These are phyloP conservation scores for Corynascus novoguineensis DNA, from an alignment of 495 filamentous ascomycete species.

Conservation along the genomic window DNA sequence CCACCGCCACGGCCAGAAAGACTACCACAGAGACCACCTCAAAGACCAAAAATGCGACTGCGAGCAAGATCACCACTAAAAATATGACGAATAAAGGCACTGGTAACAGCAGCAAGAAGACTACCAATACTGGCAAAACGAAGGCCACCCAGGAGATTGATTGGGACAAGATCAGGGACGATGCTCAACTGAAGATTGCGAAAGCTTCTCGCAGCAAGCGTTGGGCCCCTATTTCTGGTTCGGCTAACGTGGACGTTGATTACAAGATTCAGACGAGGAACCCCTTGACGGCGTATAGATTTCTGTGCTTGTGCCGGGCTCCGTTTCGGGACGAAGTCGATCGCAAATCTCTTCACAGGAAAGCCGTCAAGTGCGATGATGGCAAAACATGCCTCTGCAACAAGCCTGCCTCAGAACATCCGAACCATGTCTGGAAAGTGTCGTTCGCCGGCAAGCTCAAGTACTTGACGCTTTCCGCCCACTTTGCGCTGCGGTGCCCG, in stretches of 20 bases:
- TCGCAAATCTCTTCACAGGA: background rate
- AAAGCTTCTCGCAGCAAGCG: conserved; percentile 24
- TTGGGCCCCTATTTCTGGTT: conserved; percentile 37
- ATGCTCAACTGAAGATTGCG: too few relatives aligned
- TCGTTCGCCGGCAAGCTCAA: conserved; percentile 32
- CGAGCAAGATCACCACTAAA: too few relatives aligned
- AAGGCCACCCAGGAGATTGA: background rate
- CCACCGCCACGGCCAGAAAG: too few relatives aligned
- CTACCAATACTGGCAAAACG: too few relatives aligned
- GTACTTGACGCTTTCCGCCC: conserved; percentile 19
- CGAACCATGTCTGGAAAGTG: conserved; percentile 38
- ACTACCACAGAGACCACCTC: conserved; percentile 1
- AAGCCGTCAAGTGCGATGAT: conserved; percentile 19
- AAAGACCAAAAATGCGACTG: too few relatives aligned
- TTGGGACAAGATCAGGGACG: too few relatives aligned
- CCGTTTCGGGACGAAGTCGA: conserved; percentile 18
- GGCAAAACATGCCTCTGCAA: conserved; percentile 38
- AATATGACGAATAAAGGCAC: too few relatives aligned
- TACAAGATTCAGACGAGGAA: conserved; percentile 27
- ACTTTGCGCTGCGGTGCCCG: conserved; percentile 25
- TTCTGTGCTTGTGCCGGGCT: conserved; percentile 31
- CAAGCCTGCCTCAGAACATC: conserved; percentile 34
- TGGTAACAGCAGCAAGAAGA: too few relatives aligned
- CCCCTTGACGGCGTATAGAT: conserved; percentile 29
- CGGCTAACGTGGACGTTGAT: conserved; percentile 34